phyloP scores from a whole-genome alignment of 805 yeast species.

The Kodamaea neixiangensis region DNA sequence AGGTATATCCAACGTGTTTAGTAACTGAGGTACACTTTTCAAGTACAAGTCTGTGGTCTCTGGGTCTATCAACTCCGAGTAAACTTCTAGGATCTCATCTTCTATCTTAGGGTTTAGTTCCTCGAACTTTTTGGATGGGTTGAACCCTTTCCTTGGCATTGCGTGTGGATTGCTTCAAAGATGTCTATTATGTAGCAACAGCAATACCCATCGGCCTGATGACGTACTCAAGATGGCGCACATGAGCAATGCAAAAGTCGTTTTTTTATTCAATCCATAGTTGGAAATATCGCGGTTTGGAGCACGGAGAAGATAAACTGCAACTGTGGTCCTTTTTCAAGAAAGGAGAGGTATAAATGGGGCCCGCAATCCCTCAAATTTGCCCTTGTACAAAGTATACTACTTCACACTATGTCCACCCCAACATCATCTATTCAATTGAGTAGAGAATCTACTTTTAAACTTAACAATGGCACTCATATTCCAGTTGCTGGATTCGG shows the following conservation, averaged over 20 bases:
- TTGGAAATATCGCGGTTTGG: not conserved
- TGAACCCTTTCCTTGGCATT: slow-evolving; percentile 6
- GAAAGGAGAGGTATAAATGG: not conserved
- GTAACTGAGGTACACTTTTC: slow-evolving; percentile 25
- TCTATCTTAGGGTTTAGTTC: slow-evolving; percentile 24
- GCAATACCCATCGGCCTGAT: not conserved
- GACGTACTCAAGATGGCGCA: not conserved
- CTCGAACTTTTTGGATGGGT: slow-evolving; percentile 14
- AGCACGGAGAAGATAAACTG: too few species aligned
- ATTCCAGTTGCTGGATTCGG: slow-evolving; percentile 64
- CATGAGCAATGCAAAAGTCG: not conserved
- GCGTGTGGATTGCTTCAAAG: not conserved
- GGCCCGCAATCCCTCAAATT: not conserved
- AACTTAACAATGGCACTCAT: slow-evolving; percentile 53
- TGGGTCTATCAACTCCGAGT: slow-evolving; percentile 23
- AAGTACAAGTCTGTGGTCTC: slow-evolving; percentile 31
- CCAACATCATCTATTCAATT: slow-evolving; percentile 37
- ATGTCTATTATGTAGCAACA: not conserved
- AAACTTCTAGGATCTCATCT: slow-evolving; percentile 38
- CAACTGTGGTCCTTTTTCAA: not conserved
- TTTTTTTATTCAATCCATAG: too few species aligned
- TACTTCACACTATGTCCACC: slow-evolving; percentile 30
- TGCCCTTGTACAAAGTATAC: not conserved
- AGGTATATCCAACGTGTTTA: slow-evolving; percentile 30
- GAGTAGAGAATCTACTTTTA: slow-evolving; percentile 36